Base-by-base conservation (phyloP, 805 yeast genomes). In the Ogataea saltuana region DNA sequence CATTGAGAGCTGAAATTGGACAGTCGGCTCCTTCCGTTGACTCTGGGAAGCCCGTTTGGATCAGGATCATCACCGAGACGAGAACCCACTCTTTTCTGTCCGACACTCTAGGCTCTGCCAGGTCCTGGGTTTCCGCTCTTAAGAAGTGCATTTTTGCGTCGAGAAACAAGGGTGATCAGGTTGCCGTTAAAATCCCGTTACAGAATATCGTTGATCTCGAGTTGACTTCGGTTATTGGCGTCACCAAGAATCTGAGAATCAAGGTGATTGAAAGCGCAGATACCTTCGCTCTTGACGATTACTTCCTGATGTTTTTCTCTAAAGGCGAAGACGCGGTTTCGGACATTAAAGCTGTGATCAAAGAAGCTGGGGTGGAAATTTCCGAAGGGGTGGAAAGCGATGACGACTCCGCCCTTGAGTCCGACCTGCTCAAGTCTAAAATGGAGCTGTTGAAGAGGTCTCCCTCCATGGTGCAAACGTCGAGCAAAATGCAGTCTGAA, bases 61-160 rank as follows among this genome's bases (percentile, higher is more conserved):
- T 90, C 55, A 71, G 74, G 33, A 65, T 91, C 18, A 61, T 73
- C 2, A 81, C 88, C 2, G 79, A 74, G 31, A 69, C 73, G 22
- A 75, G 78, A 49, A 72, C 77, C 0, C 82, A 82, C 60, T 71
- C 74, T 30, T 85, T 90, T 53, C 74, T 76, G 48, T 85, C 95
- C 2, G 97, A 90, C 56, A 80, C 84, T 18, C 64, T 76, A 12
- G 80, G 73, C 48, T 68, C 83, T 6, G 97, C 97, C 0, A 73
- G 85, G 45, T 76, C 82, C 13, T 91, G 98, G 98, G 82, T 78
- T 34, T 80, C 82, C 40, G 67, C 75, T 8, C 63, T 91, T 33
- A 86, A 85, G 50, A 88, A 85, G 55, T 83, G 83, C 41, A 80
- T 88, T 2, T 91, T 91, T 64, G 73, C 89, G 1, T 74, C 84